Percentiles rank a stretch among this genome's conserved stretches.
phyloP scores from a whole-genome alignment of 1,284 basidiomycete genomes.

The Rhizoctonia solani region DNA sequence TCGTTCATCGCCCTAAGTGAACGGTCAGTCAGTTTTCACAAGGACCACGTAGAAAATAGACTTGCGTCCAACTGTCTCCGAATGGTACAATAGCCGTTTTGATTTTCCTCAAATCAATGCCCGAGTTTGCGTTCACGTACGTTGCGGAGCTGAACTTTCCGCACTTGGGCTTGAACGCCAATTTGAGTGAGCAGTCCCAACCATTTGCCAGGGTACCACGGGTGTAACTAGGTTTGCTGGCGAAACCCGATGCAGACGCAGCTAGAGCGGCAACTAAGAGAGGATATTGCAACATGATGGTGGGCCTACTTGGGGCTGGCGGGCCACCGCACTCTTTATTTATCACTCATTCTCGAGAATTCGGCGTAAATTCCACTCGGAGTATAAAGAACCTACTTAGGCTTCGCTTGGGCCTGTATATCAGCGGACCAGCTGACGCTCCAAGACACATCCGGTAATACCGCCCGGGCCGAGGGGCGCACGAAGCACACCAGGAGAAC shows the following conservation, averaged over 20 bases:
- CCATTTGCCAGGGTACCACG: constrained; percentile 1
- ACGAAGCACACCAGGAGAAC: neutral
- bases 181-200: constrained; percentile 16
- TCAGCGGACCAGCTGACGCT: neutral
- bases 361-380: constrained; percentile 14
- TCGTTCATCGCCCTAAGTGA: constrained; percentile 38
- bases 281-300: constrained; percentile 10
- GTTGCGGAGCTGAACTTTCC: constrained; percentile 24
- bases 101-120: constrained; percentile 19
- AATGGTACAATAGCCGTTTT: constrained; percentile 18
- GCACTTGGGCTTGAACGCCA: constrained; percentile 11
- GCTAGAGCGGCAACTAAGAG: constrained; percentile 9
- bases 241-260: neutral
- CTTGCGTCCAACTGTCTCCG: constrained; percentile 28
- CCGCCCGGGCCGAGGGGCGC: constrained; percentile 27
- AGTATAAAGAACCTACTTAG: neutral
- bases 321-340: neutral
- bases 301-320: neutral
- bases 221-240: neutral
- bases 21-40: neutral
- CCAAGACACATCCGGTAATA: neutral
- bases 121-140: constrained; percentile 17
- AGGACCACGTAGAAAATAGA: neutral
- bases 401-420: constrained; percentile 1
- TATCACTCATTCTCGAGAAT: neutral